Evolutionary conservation across 2,329 filamentous ascomycete genomes (phyloP).

Genomic region (Claviceps sp.): DNA sequence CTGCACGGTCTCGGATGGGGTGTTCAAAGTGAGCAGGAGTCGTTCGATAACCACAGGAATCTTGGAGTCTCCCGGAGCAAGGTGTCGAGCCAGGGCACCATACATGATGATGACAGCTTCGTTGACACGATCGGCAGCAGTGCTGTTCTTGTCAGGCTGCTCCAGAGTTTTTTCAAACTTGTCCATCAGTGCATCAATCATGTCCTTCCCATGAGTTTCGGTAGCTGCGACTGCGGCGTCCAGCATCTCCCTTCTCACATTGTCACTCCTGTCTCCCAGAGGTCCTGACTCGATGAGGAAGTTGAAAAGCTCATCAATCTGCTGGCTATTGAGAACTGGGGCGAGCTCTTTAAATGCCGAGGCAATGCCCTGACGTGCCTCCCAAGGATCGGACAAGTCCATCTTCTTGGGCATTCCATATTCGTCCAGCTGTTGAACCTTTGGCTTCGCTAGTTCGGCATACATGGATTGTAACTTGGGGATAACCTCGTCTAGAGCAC

Average conservation of each 20-base stretch:
- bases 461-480: slow-evolving; percentile 58
- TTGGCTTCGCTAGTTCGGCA: slow-evolving; percentile 64
- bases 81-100: slow-evolving; percentile 78
- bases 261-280: slow-evolving; percentile 65
- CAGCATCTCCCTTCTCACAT: slow-evolving; percentile 80
- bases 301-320: slow-evolving; percentile 64
- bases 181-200: slow-evolving; percentile 83
- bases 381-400: slow-evolving; percentile 81
- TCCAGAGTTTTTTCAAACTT: slow-evolving; percentile 84
- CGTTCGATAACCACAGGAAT: slow-evolving; percentile 80
- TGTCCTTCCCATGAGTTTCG: slow-evolving; percentile 62
- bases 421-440: slow-evolving; percentile 72
- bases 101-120: slow-evolving; percentile 98
- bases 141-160: slow-evolving; percentile 66
- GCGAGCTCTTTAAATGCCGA: slow-evolving; percentile 76
- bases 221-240: slow-evolving; percentile 77
- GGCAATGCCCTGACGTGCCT: slow-evolving; percentile 77
- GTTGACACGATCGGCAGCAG: slow-evolving; percentile 78
- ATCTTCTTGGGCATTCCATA: slow-evolving; percentile 91
- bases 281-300: slow-evolving; percentile 81
- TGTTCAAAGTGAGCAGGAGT: slow-evolving; percentile 75
- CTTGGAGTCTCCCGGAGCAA: slow-evolving; percentile 72
- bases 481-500: slow-evolving; percentile 49
- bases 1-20: slow-evolving; percentile 91
- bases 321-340: slow-evolving; percentile 49